Percentiles rank a stretch among this genome's conserved stretches.
These are phyloP conservation scores for Magnolia officinalis DNA, from an alignment of 164 flowering plant genomes.

Conservation along the genomic window DNA sequence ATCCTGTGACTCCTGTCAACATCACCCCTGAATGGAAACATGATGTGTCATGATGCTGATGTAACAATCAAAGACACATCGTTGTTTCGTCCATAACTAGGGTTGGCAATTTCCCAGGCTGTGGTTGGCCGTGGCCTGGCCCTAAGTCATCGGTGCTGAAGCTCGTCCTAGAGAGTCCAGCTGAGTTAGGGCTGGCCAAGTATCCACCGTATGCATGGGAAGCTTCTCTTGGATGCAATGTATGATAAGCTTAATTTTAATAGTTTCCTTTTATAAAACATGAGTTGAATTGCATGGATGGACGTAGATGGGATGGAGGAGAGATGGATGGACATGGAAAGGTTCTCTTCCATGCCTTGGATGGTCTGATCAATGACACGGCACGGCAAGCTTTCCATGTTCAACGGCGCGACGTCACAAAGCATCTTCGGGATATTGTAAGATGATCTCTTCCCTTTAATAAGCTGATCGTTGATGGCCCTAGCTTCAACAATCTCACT, in stretches of 20 bases:
- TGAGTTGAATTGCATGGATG: background rate
- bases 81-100: too few species aligned
- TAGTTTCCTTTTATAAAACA: background rate
- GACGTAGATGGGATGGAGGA: conserved; percentile 9
- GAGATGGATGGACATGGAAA: background rate
- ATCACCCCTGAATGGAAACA: too few species aligned
- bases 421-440: conserved; percentile 8
- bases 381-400: conserved; percentile 5
- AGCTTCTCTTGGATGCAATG: background rate
- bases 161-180: too few species aligned
- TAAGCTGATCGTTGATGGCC: too few species aligned
- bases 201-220: background rate
- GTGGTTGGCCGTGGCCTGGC: too few species aligned
- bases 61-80: too few species aligned
- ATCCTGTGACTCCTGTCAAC: too few species aligned
- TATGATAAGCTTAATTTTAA: background rate
- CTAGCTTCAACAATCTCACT: too few species aligned
- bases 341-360: conserved; percentile 5
- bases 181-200: too few species aligned
- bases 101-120: too few species aligned
- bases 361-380: background rate
- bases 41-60: too few species aligned
- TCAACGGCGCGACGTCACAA: conserved; percentile 6
- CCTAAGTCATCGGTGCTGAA: too few species aligned
- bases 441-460: background rate